Base-by-base conservation (phyloP, 306 rosid genomes). In the Cucurbita ficifolia region DNA sequence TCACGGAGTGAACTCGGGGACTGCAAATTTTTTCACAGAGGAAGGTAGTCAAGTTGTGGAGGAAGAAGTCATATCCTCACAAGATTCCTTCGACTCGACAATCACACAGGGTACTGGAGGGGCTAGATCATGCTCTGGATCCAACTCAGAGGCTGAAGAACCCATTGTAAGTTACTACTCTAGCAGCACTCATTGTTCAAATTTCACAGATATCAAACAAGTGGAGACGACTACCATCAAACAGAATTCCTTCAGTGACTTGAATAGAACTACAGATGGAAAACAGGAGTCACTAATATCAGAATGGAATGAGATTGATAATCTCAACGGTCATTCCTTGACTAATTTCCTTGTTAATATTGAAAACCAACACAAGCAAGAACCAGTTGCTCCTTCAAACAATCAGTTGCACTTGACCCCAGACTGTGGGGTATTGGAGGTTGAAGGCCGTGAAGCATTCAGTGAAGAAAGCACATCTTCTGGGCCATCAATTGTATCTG, bases 41-140 rank as follows among this genome's bases (percentile, higher is more conserved):
- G 76, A 69, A 76, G 84, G 78, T 59, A 74, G 75, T 75, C 87
- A 79, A 81, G 77, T 76, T 78, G 80, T 78, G 58, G 88, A 82
- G 75, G 94, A 89, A 76, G 96, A 86, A 81, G 69, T 86, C 62
- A 75, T 91, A 80, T 83, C 91, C 51, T 86, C 97, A 45, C 96
- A 89, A 82, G 88, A 86, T 83, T 90, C 97, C 69, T 82, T 82
- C 70, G 87, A 88, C 53, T 91, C 94, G 79, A 81, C 92, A n/a
- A 65, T 90, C 76, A 86, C 88, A 72, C 87, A 86, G 83, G 87
- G 80, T n/a, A 65, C 67, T 62, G 79, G 79, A 67, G 86, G 80
- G 77, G 76, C 72, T 19, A 80, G 84, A 85, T 83, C 86, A 38
- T 71, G 81, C 77, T 71, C 83, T 10, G 92, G 80, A 35, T 85